Conservation (phyloP, 345 rosid species). For the Lumnitzera racemosa region DNA sequence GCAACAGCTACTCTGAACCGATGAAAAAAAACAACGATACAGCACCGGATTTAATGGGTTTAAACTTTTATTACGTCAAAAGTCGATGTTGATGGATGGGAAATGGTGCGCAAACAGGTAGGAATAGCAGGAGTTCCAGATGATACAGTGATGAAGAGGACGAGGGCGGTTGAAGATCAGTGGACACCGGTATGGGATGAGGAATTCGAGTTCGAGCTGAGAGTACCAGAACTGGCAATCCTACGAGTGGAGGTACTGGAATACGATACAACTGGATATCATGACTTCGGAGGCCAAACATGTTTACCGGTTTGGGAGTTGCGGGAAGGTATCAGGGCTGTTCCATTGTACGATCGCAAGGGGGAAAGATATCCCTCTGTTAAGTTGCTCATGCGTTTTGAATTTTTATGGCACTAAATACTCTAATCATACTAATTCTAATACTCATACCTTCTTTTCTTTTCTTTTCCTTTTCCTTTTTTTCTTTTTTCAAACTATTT, state of each 20-base stretch:
- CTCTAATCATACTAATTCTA: too few species aligned
- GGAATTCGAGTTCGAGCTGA: constrained; percentile 36
- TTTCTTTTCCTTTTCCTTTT: too few species aligned
- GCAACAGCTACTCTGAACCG: too few species aligned
- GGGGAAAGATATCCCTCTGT: constrained; percentile 16
- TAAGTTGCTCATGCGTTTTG: constrained; percentile 33
- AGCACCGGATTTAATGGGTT: too few species aligned
- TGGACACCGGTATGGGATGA: constrained; percentile 44
- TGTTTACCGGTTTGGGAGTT: constrained; percentile 32
- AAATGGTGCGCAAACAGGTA: constrained; percentile 20
- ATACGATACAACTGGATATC: constrained; percentile 23
- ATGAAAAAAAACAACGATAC: too few species aligned
- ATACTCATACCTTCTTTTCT: too few species aligned
- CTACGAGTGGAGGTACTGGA: constrained; percentile 44
- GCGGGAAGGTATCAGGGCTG: constrained; percentile 33
- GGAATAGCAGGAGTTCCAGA: constrained; percentile 43
- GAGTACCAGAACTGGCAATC: constrained; percentile 46
- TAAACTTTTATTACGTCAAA: too few species aligned
- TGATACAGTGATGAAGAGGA: constrained; percentile 19
- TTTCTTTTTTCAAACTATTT: too few species aligned
- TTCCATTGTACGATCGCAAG: constrained; percentile 22
- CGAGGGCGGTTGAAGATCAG: constrained; percentile 21
- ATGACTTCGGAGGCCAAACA: constrained; percentile 55
- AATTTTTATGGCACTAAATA: constrained; percentile 1
- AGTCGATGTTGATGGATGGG: background rate